Evolutionary conservation across 495 filamentous ascomycete genomes (phyloP), one percentile per base, ranked within the genome.

Genomic region (Copromyces sp.): DNA sequence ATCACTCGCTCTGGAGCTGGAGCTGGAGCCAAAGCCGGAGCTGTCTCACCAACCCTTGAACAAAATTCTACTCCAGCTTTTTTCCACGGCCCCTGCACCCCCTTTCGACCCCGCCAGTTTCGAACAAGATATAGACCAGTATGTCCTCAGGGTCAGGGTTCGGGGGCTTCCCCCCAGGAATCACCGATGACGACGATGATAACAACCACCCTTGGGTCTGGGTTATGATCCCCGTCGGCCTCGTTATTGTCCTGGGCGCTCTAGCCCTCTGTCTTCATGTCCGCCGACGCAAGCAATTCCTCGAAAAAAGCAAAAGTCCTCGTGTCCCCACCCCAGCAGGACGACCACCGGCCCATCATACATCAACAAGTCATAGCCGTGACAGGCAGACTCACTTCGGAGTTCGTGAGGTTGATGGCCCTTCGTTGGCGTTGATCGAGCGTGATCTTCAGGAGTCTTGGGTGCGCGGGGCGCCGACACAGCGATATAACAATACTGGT

Each of bases 391-490:
- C 29, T 65, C 53, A 37, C 14, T 65, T 65, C 53, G 53, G 29
- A 65, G 53, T 65, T 8, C 53, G 14, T 37, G 53, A 65, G 53
- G 61, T 16, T 37, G 37, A 20, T 68, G 73, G 24, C 41, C 68
- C 53, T 70, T 68, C 65, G 41, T 65, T 65, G 32, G 53, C 68
- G 24, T 24, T 68, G 39, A 76, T 68, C 72, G 78, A 74, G 76
- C 78, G 69, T 42, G 79, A 70, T 72, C 77, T 72, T 73, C 76
- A 75, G 75, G 79, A 72, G 53, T 78, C 32, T 70, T 78, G 73
- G 77, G 77, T 45, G 71, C 75, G 72, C 41, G 77, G 70, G 53
- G 71, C 47, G 47, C 71, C 42, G 69, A 74, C 53, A 65, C 69
- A 39, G 12, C 47, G 39, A 61, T 12, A 17, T 47, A n/a, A 59